These are phyloP conservation scores for Geranium rotundifolium DNA, from an alignment of 345 rosid genomes.

Conservation along the genomic window DNA sequence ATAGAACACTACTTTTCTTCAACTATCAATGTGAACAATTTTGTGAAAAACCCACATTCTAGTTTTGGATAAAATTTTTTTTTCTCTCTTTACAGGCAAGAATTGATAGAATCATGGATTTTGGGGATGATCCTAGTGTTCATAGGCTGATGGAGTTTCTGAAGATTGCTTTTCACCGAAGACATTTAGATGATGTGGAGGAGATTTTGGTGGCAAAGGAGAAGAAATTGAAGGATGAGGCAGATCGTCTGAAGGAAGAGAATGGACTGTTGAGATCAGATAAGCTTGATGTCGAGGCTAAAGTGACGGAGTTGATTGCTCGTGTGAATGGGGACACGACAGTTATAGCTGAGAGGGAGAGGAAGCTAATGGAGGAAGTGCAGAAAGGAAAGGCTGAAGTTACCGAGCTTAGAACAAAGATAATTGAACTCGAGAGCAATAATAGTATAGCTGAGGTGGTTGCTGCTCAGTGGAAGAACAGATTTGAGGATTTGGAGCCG, in stretches of 20 bases:
- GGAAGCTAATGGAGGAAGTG: not conserved
- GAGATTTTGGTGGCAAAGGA: not conserved
- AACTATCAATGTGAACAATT: not conserved
- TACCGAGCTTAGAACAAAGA: not conserved
- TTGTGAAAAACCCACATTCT: not conserved
- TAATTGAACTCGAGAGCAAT: not conserved
- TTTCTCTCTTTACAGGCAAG: not conserved
- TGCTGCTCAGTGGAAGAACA: not conserved
- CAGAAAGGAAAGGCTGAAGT: not conserved
- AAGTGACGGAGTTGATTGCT: not conserved
- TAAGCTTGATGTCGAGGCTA: not conserved
- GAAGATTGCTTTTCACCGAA: not conserved
- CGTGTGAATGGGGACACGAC: not conserved
- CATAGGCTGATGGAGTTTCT: not conserved
- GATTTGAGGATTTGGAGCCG: not conserved
- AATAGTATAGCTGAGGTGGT: not conserved
- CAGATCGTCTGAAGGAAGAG: not conserved
- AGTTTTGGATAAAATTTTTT: not conserved
- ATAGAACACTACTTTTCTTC: not conserved
- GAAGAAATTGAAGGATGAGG: not conserved
- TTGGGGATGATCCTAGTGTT: not conserved
- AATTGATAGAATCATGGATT: not conserved
- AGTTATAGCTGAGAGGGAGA: not conserved
- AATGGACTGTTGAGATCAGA: not conserved
- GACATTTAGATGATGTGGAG: not conserved